Evolutionary conservation across 2,329 filamentous ascomycete species (phyloP).

Genomic region (Cytospora piceicola): DNA sequence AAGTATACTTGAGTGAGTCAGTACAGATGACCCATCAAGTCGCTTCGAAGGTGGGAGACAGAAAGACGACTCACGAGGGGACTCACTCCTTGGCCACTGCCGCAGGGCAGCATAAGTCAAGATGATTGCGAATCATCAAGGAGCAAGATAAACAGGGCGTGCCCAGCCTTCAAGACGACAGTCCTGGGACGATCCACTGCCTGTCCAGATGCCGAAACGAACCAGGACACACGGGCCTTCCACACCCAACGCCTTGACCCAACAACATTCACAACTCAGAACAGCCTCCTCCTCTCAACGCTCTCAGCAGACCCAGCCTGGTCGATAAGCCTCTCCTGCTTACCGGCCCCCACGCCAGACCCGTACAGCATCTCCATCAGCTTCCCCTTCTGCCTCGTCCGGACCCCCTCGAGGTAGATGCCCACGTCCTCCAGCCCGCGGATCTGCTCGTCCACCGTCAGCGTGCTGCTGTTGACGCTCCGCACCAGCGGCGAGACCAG

Average conservation of each 20-base stretch:
- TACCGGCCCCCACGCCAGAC: conserved; percentile 35
- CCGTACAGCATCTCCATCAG: conserved; percentile 81
- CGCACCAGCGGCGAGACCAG: conserved; percentile 83
- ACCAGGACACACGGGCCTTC: neutral
- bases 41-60: neutral
- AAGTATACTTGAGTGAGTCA: neutral
- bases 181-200: no score
- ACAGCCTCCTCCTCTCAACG: conserved; percentile 3
- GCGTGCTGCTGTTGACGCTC: conserved; percentile 66
- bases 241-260: neutral
- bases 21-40: neutral
- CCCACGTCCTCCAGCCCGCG: conserved; percentile 79
- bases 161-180: neutral
- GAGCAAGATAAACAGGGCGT: no score
- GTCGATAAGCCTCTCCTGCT: conserved; percentile 26
- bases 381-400: conserved; percentile 80
- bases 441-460: conserved; percentile 85
- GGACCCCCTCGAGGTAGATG: conserved; percentile 73
- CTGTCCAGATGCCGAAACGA: neutral
- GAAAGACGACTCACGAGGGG: neutral
- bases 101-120: neutral
- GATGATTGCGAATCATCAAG: no score
- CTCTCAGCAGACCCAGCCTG: conserved; percentile 10
- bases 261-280: neutral
- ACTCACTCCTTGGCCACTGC: neutral